Evolutionary conservation across 2,329 filamentous ascomycete genomes (phyloP).

Genomic region (Diaporthe nobilis): DNA sequence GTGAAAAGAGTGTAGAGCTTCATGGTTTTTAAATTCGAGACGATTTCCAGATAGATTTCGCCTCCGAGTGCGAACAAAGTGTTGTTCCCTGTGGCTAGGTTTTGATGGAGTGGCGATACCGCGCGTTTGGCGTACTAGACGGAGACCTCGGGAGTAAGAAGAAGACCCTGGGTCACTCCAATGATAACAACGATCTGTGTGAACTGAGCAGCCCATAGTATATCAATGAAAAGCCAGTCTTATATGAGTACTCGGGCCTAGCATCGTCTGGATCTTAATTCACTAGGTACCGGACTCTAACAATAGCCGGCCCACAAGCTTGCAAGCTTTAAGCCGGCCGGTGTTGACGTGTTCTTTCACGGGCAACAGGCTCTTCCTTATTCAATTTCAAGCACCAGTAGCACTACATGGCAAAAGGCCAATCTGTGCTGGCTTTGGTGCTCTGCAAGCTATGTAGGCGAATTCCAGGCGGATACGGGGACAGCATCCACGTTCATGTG

Average conservation of each 20-base stretch:
- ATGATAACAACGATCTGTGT: neutral
- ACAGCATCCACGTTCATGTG: neutral
- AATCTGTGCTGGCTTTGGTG: neutral
- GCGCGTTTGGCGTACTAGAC: neutral
- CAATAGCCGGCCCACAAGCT: neutral
- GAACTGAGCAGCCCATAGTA: neutral
- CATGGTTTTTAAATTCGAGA: too few species aligned
- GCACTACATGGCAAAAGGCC: neutral
- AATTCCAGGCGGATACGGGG: neutral
- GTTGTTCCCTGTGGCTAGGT: neutral
- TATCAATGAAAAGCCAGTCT: neutral
- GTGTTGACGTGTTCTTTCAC: neutral
- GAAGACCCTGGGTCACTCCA: neutral
- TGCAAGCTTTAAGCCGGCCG: neutral
- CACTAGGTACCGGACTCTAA: neutral
- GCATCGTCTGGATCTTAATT: neutral
- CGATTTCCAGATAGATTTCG: neutral
- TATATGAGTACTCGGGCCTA: neutral
- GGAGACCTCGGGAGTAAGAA: neutral
- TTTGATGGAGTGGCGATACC: neutral
- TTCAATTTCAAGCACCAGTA: neutral
- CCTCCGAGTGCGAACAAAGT: neutral
- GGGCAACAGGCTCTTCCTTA: neutral
- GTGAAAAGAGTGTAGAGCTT: too few species aligned
- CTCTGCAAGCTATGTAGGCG: neutral